Base-by-base conservation (phyloP, 2,329 filamentous ascomycete species). In the Arthrobotrys conoides region DNA sequence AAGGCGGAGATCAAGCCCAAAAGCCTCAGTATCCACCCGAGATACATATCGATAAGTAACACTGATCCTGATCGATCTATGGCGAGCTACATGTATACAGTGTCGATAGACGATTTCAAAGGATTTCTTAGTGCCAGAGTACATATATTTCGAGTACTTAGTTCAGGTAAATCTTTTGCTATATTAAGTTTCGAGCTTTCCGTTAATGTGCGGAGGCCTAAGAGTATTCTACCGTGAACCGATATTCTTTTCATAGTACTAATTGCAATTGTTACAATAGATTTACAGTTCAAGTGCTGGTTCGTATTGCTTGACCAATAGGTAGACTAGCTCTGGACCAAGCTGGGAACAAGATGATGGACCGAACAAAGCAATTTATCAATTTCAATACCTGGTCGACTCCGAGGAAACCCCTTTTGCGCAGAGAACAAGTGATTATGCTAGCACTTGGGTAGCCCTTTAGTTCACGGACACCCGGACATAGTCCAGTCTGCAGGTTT, bases 31-130 rank as follows among this genome's bases (percentile, higher is more conserved):
- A 36, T 10, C 49, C 66, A 61, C 53, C 22, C 27, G 51, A 38
- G 38, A 30, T 38, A 70, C 67, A 30, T 63, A 71, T 71, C 67
- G 67, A 71, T 51, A 61, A 53, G 55, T 61, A 59, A 48, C 48
- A 44, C 14, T 61, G 57, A 44, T 61, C 36, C 20, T 44, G 57
- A 61, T 61, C 57, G 33, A 44, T 61, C 18, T 44, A 16, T 61
- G 9, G 33, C n/a, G 30, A 16, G 12, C 38, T 36, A n/a, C n/a
- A 30, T 30, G 27, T 30, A 30, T 30, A 30, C 27, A 59, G n/a
- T n/a, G 5, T 61, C 57, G 57, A 61, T 41, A 41, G 57, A 61
- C 20, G 55, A 59, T 61, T n/a, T 24, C 22, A 44, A 36, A 41
- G 16, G 0, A n/a, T 27, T 30, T 9, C 9, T 27, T 41, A 61